Percentiles rank a stretch among this genome's conserved stretches.
phyloP scores from a whole-genome alignment of 495 filamentous ascomycete genomes.

The Aspergillus asperescens region DNA sequence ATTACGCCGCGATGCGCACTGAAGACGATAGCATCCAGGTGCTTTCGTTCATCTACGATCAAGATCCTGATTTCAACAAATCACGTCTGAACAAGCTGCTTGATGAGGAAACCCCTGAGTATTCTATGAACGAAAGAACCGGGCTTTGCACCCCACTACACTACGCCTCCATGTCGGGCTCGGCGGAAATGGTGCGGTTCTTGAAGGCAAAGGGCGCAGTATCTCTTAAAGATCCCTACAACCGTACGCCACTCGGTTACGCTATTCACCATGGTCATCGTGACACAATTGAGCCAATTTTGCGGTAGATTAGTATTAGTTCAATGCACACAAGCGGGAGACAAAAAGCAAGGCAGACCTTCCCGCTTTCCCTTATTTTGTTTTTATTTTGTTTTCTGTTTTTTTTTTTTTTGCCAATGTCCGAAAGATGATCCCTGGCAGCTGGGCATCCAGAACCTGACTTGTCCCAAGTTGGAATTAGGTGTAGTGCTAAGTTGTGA shows the following conservation, averaged over 20 bases:
- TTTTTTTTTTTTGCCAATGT: too few species aligned
- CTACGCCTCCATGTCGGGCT: neutral
- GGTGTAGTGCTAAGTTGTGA: too few species aligned
- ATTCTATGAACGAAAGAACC: neutral
- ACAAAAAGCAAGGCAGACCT: too few species aligned
- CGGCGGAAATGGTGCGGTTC: neutral
- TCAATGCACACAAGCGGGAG: too few species aligned
- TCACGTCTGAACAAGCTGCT: neutral
- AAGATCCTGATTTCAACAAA: neutral
- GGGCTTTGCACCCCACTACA: neutral
- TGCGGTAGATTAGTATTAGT: neutral
- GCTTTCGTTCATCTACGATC: neutral
- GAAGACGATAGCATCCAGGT: neutral
- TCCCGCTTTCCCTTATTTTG: too few species aligned
- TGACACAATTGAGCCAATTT: neutral
- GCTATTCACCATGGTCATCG: neutral
- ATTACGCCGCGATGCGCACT: conserved; percentile 6
- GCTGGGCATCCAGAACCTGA: too few species aligned
- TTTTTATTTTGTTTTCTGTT: too few species aligned
- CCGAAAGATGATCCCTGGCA: too few species aligned
- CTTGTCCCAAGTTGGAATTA: too few species aligned
- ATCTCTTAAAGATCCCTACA: neutral
- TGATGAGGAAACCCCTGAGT: neutral
- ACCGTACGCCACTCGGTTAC: neutral
- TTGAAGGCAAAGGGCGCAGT: neutral